Evolutionary conservation across 2,329 filamentous ascomycete species (phyloP).

Genomic region (Tympanopsis confertula): DNA sequence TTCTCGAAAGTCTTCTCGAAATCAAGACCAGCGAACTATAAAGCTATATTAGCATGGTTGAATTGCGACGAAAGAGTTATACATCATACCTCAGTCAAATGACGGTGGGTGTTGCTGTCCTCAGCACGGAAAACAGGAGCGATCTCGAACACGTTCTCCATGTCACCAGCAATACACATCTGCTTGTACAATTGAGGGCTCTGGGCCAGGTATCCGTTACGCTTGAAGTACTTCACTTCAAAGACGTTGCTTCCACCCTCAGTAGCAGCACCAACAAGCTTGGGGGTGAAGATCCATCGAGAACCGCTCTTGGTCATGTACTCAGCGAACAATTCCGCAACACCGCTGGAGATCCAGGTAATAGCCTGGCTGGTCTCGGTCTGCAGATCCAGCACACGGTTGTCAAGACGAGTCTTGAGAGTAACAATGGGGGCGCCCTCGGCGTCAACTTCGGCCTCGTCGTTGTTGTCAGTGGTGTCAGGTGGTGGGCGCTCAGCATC

Average conservation of each 20-base stretch:
- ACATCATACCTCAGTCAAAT: constrained; percentile 45
- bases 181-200: constrained; percentile 58
- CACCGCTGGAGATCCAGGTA: constrained; percentile 50
- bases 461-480: background rate
- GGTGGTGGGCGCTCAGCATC: constrained; percentile 22
- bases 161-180: constrained; percentile 54
- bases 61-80: background rate
- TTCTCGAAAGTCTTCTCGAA: constrained; percentile 35
- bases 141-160: constrained; percentile 52
- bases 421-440: constrained; percentile 36
- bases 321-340: constrained; percentile 46
- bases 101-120: constrained; percentile 56
- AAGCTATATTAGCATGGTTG: constrained; percentile 7
- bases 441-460: background rate
- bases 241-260: constrained; percentile 56
- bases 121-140: constrained; percentile 57
- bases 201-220: constrained; percentile 50
- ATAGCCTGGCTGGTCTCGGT: constrained; percentile 55
- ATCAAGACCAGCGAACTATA: constrained; percentile 35
- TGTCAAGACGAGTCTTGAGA: constrained; percentile 52
- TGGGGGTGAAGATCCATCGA: constrained; percentile 48
- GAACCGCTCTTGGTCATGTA: constrained; percentile 47
- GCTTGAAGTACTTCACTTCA: constrained; percentile 54
- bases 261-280: constrained; percentile 47
- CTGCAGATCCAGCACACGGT: constrained; percentile 51